Base-by-base conservation (phyloP, 257 asterid genomes). In the Solanum pennellii region DNA sequence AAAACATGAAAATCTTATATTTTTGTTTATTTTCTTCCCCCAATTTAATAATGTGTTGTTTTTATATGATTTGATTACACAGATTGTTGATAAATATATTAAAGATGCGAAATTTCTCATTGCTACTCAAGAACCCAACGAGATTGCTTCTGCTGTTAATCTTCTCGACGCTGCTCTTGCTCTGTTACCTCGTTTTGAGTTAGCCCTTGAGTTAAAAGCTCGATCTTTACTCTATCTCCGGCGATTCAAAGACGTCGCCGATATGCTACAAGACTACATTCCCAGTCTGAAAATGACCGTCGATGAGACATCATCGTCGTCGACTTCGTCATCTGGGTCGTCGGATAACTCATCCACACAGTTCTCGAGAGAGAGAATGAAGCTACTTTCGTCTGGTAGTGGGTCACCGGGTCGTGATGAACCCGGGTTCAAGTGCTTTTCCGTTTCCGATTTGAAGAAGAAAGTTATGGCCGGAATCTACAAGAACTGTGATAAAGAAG, bases 221-320 rank as follows among this genome's bases (percentile, higher is more conserved):
- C 89, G 97, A 82, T 95, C 95, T 83, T 89, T 97, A 94, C 92
- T 97, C 79, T 90, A 90, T 82, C 98, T 94, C 85, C 92, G 98
- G 49, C 94, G 99, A 86, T 97, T 91, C 59, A 97, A 93, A 93
- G 98, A 96, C 87, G 98, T 97, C 21, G 98, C 98, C 41, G 93
- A 92, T 89, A 92, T 97, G 99, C 90, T 97, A 29, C 98, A 93
- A 91, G 99, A 96, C 69, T 93, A 93, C 84, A 95, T 97, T 56
- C 99, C 99, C 25, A 96, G 98, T 88, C 89, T 94, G 71, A 95
- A 90, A 84, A 90, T 93, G 91, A 75, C 87, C 62, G 77, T 92
- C 74, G 97, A 92, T 10, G 96, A 93, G 2, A 18, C 93, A 60
- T 90, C 95, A 60, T 90, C 95, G 35, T 93, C 95, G 66, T 89